phyloP scores from a whole-genome alignment of 108 stramenopile genomes.

The Cyclotella sp. region DNA sequence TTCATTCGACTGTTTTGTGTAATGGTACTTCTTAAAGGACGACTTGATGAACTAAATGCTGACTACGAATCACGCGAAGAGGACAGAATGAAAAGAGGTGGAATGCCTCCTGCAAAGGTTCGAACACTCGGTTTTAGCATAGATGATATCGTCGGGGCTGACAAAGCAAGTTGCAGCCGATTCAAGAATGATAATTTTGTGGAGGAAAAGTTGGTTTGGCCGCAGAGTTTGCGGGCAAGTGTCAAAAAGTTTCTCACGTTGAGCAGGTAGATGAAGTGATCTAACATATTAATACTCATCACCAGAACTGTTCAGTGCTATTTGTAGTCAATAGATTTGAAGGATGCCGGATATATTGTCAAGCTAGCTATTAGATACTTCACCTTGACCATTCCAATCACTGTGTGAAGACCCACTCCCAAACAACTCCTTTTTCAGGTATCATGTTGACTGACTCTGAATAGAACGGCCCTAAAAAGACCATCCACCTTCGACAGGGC shows the following conservation, averaged over 20 bases:
- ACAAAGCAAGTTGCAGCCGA: conserved; percentile 67
- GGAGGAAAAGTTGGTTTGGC: conserved; percentile 71
- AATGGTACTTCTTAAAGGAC: conserved; percentile 1
- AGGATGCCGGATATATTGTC: too few relatives aligned
- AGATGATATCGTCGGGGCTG: conserved; percentile 70
- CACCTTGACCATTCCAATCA: too few relatives aligned
- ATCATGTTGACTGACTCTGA: too few relatives aligned
- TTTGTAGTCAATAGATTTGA: too few relatives aligned
- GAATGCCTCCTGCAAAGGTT: conserved; percentile 27
- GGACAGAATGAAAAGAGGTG: conserved; percentile 41
- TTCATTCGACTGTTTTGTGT: background rate
- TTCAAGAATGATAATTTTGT: conserved; percentile 74
- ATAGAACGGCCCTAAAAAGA: too few relatives aligned
- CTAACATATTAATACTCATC: background rate
- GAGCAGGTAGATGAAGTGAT: conserved; percentile 14
- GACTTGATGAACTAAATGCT: conserved; percentile 76
- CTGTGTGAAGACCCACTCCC: too few relatives aligned
- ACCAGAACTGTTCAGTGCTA: too few relatives aligned
- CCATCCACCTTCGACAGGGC: too few relatives aligned
- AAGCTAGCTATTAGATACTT: too few relatives aligned
- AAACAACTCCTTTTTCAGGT: too few relatives aligned
- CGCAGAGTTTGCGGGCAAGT: conserved; percentile 57
- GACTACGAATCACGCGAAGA: conserved; percentile 58
- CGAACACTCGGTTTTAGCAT: conserved; percentile 67
- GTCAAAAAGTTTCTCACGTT: conserved; percentile 58